phyloP scores from a whole-genome alignment of 2,329 filamentous ascomycete genomes.

The Nemania bipapillata region DNA sequence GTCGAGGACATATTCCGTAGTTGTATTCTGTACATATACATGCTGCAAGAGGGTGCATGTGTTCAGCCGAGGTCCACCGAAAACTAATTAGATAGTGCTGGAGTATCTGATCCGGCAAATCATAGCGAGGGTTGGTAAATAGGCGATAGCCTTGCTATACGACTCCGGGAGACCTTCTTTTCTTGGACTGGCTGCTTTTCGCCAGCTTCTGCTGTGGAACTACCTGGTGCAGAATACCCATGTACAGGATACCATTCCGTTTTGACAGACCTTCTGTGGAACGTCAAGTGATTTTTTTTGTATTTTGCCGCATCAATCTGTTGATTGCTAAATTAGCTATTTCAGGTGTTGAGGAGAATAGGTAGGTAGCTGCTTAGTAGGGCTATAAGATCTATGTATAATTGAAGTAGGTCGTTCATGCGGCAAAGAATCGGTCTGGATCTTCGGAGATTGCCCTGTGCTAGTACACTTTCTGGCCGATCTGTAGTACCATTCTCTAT shows the following conservation, averaged over 20 bases:
- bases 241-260: neutral
- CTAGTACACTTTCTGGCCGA: neutral
- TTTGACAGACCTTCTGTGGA: neutral
- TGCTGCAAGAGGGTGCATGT: neutral
- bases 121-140: constrained; percentile 6
- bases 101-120: constrained; percentile 12
- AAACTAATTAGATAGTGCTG: constrained; percentile 1
- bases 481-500: neutral
- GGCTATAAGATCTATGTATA: neutral
- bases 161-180: constrained; percentile 31
- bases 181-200: constrained; percentile 30
- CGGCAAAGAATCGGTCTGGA: neutral
- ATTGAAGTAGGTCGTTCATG: neutral
- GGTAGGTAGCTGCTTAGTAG: neutral
- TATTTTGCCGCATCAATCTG: neutral
- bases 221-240: neutral
- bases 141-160: constrained; percentile 24
- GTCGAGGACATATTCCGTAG: too few species aligned
- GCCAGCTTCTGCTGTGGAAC: neutral
- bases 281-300: neutral
- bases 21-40: constrained; percentile 5
- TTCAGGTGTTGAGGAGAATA: neutral
- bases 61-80: constrained; percentile 27
- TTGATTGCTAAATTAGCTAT: neutral
- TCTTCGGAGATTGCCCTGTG: constrained; percentile 1